Base-by-base conservation (phyloP, 345 rosid genomes). In the Mangifera indica region DNA sequence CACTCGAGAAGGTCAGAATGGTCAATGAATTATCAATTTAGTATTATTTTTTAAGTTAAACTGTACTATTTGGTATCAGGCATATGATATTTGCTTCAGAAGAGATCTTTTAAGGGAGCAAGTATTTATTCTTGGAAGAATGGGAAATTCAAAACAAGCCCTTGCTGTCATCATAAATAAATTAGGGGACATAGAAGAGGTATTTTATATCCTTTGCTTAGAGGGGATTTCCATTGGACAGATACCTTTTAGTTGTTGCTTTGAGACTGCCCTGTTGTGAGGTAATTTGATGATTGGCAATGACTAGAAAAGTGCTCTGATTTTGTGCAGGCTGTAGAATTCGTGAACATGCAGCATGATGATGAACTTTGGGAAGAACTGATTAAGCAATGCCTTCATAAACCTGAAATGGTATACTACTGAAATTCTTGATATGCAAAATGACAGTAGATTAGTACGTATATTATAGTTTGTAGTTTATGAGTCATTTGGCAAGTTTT, bases 341-440 rank as follows among this genome's bases (percentile, higher is more conserved):
- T 93, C 78, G 99, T 96, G 44, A 88, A 84, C 40, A 79, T 86
- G 93, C 99, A 96, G 83, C 98, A 96, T 69, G 97, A 96, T 74
- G 99, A 96, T 79, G 98, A 93, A 37, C 93, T 96, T 63, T 96
- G 99, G 99, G 98, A 96, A 87, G 99, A 96, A 79, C 80, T 96
- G 79, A 90, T 96, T 79, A 89, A 86, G 79, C 98, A 93, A 77
- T 96, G 99, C 79, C 81, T 96, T 63, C 72, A 93, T 86, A 93
- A 89, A 83, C 97, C 99, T 59, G 98, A 96, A 87, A 96, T 93
- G 99, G 99, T 94, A 84, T n/a, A 1, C 12, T 24, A 17, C 29
- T 49, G 14, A 69, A 46, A 57, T 63, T 66, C 57, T 68, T 10
- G 4, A 52, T 37, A 9, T 32, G 20, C 54, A 46, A 60, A 55